Evolutionary conservation across 106 monocot species (phyloP).

Genomic region (Acanthochlamys bracteata): DNA sequence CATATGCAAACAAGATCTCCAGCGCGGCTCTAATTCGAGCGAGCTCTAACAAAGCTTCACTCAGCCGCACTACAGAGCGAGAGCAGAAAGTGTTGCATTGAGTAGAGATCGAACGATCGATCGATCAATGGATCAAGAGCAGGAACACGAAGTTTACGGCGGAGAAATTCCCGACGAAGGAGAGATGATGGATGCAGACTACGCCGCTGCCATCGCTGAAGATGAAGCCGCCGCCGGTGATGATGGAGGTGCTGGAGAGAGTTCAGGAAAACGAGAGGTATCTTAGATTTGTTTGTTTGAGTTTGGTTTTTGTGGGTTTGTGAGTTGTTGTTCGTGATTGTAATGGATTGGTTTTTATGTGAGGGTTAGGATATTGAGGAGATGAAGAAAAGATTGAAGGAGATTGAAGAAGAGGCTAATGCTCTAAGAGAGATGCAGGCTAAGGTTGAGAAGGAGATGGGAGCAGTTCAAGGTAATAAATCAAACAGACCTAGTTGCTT

Average conservation of each 20-base stretch:
- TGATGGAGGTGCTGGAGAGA: neutral
- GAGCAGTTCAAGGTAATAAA: constrained; percentile 49
- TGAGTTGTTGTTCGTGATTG: neutral
- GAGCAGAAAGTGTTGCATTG: neutral
- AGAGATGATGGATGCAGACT: constrained; percentile 7
- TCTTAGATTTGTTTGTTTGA: neutral
- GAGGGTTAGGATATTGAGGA: constrained; percentile 33
- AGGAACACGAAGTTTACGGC: constrained; percentile 34
- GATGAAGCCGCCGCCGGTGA: constrained; percentile 8
- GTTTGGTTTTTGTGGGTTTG: neutral
- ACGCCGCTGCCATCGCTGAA: constrained; percentile 5
- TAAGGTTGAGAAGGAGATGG: constrained; percentile 77
- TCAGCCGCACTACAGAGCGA: neutral
- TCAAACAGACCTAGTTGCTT: too few species aligned
- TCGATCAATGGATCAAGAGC: neutral
- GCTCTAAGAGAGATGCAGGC: constrained; percentile 73
- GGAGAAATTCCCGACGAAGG: constrained; percentile 32
- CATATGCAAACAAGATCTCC: too few species aligned
- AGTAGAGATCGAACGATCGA: neutral
- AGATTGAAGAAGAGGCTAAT: constrained; percentile 63
- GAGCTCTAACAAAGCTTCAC: too few species aligned
- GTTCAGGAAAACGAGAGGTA: constrained; percentile 11
- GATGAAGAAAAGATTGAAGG: constrained; percentile 59
- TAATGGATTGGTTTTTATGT: neutral
- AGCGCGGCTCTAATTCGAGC: too few species aligned